These are phyloP conservation scores for Ascomycota sp. DNA, from an alignment of 2,329 filamentous ascomycete genomes.

Conservation along the genomic window DNA sequence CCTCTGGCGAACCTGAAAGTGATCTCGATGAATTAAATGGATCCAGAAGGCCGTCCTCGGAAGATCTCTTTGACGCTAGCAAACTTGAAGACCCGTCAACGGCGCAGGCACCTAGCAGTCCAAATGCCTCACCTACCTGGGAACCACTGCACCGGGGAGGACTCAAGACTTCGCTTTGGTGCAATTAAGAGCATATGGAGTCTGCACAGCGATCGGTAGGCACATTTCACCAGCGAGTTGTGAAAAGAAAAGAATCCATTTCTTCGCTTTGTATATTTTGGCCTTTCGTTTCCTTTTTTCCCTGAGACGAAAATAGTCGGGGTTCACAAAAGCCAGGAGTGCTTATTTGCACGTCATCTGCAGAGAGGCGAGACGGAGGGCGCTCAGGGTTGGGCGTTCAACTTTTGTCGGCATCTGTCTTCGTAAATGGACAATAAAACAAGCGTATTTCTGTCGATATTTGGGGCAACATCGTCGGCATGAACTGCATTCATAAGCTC, in stretches of 20 bases:
- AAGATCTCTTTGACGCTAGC: not conserved
- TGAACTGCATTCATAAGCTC: constrained; percentile 17
- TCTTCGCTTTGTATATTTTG: too few relatives aligned
- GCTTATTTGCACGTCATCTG: not conserved
- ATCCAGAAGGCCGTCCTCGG: not conserved
- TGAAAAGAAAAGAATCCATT: too few relatives aligned
- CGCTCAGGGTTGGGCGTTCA: constrained; percentile 1
- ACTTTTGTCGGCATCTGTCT: constrained; percentile 16
- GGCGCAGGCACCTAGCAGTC: not conserved
- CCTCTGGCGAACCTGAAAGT: not conserved
- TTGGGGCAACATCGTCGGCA: constrained; percentile 7
- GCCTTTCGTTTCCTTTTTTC: too few relatives aligned
- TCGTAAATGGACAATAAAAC: constrained; percentile 20
- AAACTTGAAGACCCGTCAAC: not conserved
- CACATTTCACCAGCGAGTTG: too few relatives aligned
- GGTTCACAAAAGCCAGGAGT: not conserved
- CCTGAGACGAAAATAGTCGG: not conserved
- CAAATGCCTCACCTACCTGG: not conserved
- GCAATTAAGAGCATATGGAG: not conserved
- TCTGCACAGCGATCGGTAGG: not conserved
- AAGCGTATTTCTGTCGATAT: constrained; percentile 21
- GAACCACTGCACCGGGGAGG: not conserved
- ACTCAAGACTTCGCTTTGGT: not conserved
- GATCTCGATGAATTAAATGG: not conserved
- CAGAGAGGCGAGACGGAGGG: not conserved